Percentiles rank a stretch among this genome's conserved stretches.
These are phyloP conservation scores for Quercus tomentella DNA, from an alignment of 331 rosid genomes.

Conservation along the genomic window DNA sequence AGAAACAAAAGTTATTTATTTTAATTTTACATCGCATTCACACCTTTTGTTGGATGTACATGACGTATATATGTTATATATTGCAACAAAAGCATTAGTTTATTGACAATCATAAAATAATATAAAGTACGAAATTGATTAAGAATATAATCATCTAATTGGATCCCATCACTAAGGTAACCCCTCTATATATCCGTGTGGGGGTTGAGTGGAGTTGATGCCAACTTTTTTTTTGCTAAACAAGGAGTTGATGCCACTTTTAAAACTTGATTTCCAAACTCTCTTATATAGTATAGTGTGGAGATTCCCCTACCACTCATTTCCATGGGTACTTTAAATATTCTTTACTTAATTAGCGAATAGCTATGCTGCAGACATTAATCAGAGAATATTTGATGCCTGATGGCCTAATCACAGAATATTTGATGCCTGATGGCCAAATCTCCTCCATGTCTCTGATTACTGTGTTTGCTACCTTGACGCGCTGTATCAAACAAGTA, in stretches of 20 bases:
- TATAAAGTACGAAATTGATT: neutral
- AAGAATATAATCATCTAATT: too few species aligned
- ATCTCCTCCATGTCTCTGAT: neutral
- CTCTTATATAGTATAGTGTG: too few species aligned
- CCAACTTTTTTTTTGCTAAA: too few species aligned
- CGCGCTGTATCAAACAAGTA: neutral
- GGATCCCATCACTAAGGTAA: too few species aligned
- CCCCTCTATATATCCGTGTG: too few species aligned
- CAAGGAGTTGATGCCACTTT: neutral
- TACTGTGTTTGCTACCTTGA: neutral
- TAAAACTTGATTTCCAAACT: neutral
- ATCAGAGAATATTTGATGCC: neutral
- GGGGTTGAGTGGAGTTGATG: neutral
- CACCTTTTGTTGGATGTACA: neutral
- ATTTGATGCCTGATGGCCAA: neutral
- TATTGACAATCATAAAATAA: neutral
- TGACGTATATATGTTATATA: neutral
- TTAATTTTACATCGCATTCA: neutral
- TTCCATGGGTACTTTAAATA: neutral
- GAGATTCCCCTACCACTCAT: conserved; percentile 2
- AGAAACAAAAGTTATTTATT: neutral
- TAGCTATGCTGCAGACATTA: too few species aligned
- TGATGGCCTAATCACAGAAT: neutral
- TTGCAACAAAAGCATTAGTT: neutral
- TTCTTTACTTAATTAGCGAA: neutral